phyloP scores from a whole-genome alignment of 2,329 filamentous ascomycete genomes.

The Colletotrichum spaethianum region DNA sequence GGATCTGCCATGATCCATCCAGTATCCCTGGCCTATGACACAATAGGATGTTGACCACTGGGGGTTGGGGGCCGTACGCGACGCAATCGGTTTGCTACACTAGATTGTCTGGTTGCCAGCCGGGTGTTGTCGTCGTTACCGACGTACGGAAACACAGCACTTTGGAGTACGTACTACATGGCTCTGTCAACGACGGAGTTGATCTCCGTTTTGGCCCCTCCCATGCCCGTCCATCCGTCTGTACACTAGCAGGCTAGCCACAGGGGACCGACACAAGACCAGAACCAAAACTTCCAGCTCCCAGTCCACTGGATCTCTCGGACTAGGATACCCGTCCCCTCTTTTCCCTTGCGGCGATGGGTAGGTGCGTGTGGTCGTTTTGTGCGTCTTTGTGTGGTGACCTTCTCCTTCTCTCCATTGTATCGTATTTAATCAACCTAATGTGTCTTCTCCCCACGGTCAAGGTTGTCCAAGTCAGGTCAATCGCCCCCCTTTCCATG shows the following conservation, averaged over 20 bases:
- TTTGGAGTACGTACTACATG: constrained; percentile 1
- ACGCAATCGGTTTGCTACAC: constrained; percentile 13
- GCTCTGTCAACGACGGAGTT: constrained; percentile 9
- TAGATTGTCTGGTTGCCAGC: constrained; percentile 34
- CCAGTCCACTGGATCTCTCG: constrained; percentile 21
- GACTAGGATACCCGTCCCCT: constrained; percentile 14
- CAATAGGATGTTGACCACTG: constrained; percentile 14
- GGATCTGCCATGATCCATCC: constrained; percentile 33
- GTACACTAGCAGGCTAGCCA: not conserved
- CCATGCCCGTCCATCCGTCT: constrained; percentile 1
- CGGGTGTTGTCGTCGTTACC: constrained; percentile 10
- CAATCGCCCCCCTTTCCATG: not conserved
- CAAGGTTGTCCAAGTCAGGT: constrained; percentile 2
- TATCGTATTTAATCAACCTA: constrained; percentile 5
- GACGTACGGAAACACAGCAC: not conserved
- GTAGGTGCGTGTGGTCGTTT: not conserved
- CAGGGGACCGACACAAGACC: not conserved
- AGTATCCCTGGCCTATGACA: constrained; percentile 39
- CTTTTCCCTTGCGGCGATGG: not conserved
- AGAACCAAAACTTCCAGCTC: constrained; percentile 13
- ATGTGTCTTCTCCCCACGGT: not conserved
- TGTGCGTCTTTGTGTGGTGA: not conserved
- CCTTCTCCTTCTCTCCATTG: constrained; percentile 2
- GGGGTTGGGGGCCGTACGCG: constrained; percentile 31
- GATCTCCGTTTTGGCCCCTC: constrained; percentile 29